These are phyloP conservation scores for Alternaria longipes DNA, from an alignment of 2,329 filamentous ascomycete genomes.

Conservation along the genomic window DNA sequence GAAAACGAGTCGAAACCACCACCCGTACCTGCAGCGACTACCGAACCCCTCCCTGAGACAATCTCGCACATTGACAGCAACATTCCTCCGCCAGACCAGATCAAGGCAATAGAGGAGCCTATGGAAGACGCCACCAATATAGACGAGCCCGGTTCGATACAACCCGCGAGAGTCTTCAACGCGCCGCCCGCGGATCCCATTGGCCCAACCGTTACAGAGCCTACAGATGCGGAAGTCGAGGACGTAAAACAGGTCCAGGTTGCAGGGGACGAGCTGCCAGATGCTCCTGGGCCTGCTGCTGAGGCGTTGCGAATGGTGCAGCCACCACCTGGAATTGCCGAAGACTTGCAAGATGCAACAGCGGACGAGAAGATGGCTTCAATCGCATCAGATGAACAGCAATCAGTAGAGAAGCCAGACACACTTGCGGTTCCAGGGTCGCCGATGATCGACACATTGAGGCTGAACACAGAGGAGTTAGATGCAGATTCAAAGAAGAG, in stretches of 20 bases:
- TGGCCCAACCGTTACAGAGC: slow-evolving; percentile 30
- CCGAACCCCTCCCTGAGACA: slow-evolving; percentile 27
- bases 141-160: slow-evolving; percentile 29
- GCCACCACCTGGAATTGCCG: slow-evolving; percentile 10
- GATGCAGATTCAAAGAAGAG: slow-evolving; percentile 53
- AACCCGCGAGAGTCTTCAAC: slow-evolving; percentile 24
- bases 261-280: slow-evolving; percentile 24
- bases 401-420: slow-evolving; percentile 45
- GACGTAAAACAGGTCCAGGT: slow-evolving; percentile 9
- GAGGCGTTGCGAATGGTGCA: slow-evolving; percentile 29
- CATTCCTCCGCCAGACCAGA: slow-evolving; percentile 20
- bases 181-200: slow-evolving; percentile 28
- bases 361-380: slow-evolving; percentile 30
- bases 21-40: slow-evolving; percentile 26
- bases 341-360: slow-evolving; percentile 9
- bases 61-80: slow-evolving; percentile 37
- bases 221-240: slow-evolving; percentile 23
- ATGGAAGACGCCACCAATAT: slow-evolving; percentile 28
- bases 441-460: slow-evolving; percentile 44
- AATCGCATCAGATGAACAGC: slow-evolving; percentile 36
- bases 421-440: slow-evolving; percentile 35
- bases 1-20: slow-evolving; percentile 11
- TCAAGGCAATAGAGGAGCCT: slow-evolving; percentile 22
- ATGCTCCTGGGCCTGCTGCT: slow-evolving; percentile 35
- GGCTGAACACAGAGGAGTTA: slow-evolving; percentile 49